Evolutionary conservation across 441 rosid genomes (phyloP).

Genomic region (Pelargonium australe): DNA sequence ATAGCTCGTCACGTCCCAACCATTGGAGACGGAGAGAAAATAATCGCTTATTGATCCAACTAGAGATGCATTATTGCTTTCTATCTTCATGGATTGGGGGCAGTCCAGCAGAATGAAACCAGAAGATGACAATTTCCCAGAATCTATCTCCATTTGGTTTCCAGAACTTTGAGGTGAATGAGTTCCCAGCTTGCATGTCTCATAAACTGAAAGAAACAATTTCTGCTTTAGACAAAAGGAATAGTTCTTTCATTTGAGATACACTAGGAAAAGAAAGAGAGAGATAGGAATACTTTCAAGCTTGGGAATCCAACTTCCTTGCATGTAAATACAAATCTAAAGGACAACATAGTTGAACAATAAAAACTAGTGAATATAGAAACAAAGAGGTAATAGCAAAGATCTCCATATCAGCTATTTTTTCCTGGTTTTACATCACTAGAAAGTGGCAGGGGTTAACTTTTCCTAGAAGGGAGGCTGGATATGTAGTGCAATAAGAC

Average conservation of each 20-base stretch:
- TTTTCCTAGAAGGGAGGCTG: neutral
- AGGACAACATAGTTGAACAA: neutral
- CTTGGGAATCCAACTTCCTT: neutral
- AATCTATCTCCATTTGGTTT: constrained; percentile 77
- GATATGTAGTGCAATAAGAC: neutral
- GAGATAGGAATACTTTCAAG: neutral
- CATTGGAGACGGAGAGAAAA: constrained; percentile 93
- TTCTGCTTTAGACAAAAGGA: constrained; percentile 4
- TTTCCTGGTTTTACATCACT: neutral
- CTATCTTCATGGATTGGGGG: constrained; percentile 99
- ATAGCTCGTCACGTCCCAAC: constrained; percentile 97
- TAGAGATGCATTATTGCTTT: constrained; percentile 84
- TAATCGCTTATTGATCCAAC: constrained; percentile 97
- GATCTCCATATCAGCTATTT: neutral
- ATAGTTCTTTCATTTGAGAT: constrained; percentile 1
- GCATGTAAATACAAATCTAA: neutral
- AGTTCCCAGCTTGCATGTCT: constrained; percentile 90
- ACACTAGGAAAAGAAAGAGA: neutral
- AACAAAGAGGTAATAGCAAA: constrained; percentile 1
- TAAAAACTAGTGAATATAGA: neutral
- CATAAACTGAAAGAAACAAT: constrained; percentile 58
- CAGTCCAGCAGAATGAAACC: constrained; percentile 95
- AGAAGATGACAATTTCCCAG: constrained; percentile 60
- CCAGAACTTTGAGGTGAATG: constrained; percentile 82
- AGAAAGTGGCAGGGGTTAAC: neutral